Evolutionary conservation across 129 eudicot species (phyloP).

Genomic region (Heracleum sosnowskyi): DNA sequence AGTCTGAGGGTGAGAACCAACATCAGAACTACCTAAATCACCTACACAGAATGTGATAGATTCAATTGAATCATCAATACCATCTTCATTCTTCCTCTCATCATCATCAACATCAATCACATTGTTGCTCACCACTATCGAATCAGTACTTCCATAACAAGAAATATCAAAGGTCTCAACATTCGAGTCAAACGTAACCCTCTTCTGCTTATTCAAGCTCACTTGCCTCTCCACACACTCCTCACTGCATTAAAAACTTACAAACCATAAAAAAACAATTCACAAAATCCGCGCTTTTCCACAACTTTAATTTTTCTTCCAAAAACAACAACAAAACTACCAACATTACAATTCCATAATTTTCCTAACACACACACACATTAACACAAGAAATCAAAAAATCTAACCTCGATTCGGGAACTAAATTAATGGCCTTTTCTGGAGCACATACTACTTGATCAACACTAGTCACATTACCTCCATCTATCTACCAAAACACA

Average conservation of each 20-base stretch:
- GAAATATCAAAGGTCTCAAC: conserved; percentile 56
- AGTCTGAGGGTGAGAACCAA: conserved; percentile 65
- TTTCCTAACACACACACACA: neutral
- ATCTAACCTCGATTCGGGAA: conserved; percentile 42
- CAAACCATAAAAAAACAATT: conserved; percentile 1
- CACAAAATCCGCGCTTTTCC: neutral
- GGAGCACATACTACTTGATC: conserved; percentile 25
- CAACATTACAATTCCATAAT: neutral
- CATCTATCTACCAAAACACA: conserved; percentile 32
- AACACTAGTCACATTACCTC: conserved; percentile 19
- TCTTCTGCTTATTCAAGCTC: conserved; percentile 51
- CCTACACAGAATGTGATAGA: conserved; percentile 34
- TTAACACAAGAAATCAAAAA: neutral
- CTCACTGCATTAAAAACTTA: conserved; percentile 26
- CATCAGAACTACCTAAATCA: conserved; percentile 35
- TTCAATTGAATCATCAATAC: conserved; percentile 19
- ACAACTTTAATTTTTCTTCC: neutral
- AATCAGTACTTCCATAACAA: conserved; percentile 50
- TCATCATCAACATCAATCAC: neutral
- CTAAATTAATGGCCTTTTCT: conserved; percentile 15
- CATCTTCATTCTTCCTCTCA: conserved; percentile 36
- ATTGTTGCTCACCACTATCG: conserved; percentile 28
- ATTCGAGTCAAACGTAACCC: conserved; percentile 79
- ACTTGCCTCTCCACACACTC: conserved; percentile 39
- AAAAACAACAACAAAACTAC: neutral